Percentiles rank a stretch among this genome's conserved stretches.
Conservation (phyloP, 1,284 basidiomycete species). For the Irpex sp. region DNA sequence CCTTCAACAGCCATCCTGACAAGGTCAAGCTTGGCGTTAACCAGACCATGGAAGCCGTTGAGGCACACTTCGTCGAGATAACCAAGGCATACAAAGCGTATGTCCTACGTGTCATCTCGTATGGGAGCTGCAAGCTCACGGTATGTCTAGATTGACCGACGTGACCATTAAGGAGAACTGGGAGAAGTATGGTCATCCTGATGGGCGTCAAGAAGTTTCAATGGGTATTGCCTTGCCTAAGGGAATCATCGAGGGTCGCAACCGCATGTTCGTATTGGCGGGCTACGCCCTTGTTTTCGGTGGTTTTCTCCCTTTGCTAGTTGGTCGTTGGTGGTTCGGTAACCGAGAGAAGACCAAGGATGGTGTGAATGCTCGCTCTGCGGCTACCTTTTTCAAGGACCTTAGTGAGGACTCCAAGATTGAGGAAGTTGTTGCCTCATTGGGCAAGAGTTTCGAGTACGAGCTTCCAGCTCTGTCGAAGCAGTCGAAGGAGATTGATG, state of each 20-base stretch:
- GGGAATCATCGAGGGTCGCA: constrained; percentile 91
- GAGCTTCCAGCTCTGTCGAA: constrained; percentile 26
- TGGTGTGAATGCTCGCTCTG: constrained; percentile 79
- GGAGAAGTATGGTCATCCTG: constrained; percentile 91
- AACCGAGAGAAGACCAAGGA: constrained; percentile 90
- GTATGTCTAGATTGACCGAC: constrained; percentile 72
- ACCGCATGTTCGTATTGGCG: constrained; percentile 88
- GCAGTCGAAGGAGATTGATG: constrained; percentile 41
- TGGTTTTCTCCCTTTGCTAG: constrained; percentile 80
- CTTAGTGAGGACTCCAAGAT: constrained; percentile 79
- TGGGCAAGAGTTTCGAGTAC: constrained; percentile 74
- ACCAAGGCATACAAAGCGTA: constrained; percentile 98
- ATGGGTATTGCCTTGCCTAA: constrained; percentile 95
- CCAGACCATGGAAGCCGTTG: constrained; percentile 86
- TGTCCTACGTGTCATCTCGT: constrained; percentile 21
- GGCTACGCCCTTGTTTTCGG: constrained; percentile 88
- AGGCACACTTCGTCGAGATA: constrained; percentile 85
- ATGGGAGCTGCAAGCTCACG: background rate
- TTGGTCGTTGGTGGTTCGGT: constrained; percentile 98
- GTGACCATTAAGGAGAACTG: constrained; percentile 90
- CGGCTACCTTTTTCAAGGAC: constrained; percentile 86
- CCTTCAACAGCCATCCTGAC: constrained; percentile 80
- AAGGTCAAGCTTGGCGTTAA: constrained; percentile 85
- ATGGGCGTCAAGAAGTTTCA: constrained; percentile 91
- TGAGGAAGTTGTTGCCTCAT: constrained; percentile 67